phyloP scores from a whole-genome alignment of 75 land plant species.

The Cupressus sempervirens region DNA sequence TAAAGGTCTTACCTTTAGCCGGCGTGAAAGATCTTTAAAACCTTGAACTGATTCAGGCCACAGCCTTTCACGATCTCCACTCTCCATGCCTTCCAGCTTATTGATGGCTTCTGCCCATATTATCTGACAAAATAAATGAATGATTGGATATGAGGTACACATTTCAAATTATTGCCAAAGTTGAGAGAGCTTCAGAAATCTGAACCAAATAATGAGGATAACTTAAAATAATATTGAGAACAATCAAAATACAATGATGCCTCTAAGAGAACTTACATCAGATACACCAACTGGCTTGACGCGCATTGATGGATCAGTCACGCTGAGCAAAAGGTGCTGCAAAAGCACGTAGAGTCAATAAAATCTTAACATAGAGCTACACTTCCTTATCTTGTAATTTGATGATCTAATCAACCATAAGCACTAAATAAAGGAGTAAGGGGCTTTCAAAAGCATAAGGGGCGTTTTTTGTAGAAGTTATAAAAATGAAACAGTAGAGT shows the following conservation, averaged over 20 bases:
- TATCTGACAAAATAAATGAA: constrained; percentile 50
- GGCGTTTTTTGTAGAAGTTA: not conserved
- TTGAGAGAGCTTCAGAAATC: not conserved
- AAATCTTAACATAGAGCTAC: not conserved
- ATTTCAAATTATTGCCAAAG: not conserved
- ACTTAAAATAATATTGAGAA: not conserved
- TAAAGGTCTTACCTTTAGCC: constrained; percentile 62
- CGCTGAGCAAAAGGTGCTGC: constrained; percentile 94
- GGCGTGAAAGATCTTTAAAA: constrained; percentile 88
- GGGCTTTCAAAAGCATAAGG: constrained; percentile 7
- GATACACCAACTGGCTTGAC: constrained; percentile 89
- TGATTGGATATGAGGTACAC: not conserved
- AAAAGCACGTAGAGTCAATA: constrained; percentile 14
- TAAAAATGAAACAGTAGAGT: not conserved
- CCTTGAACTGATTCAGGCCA: constrained; percentile 98
- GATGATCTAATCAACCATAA: not conserved
- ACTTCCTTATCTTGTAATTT: not conserved
- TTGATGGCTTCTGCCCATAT: constrained; percentile 99
- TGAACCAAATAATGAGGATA: not conserved
- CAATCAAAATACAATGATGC: not conserved
- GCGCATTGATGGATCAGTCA: constrained; percentile 78
- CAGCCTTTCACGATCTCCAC: constrained; percentile 71
- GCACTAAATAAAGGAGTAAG: not conserved
- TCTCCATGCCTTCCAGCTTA: constrained; percentile 95
- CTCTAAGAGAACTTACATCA: constrained; percentile 59